These are phyloP conservation scores for Chamaenerion angustifolium DNA, from an alignment of 345 rosid genomes.

Conservation along the genomic window DNA sequence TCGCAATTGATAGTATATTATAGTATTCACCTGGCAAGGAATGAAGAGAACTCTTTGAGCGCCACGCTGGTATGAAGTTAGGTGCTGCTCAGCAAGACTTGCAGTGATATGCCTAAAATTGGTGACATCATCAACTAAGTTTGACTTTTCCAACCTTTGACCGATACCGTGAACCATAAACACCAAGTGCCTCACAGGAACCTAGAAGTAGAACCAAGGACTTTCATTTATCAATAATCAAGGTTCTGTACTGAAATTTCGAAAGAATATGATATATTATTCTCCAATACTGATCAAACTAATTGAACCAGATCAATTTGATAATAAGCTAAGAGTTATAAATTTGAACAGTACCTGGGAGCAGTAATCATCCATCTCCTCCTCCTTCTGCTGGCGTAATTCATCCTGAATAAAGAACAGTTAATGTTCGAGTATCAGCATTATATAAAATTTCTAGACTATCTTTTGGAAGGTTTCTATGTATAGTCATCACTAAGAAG, in stretches of 20 bases:
- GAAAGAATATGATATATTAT: no score
- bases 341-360: slow-evolving; percentile 42
- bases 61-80: slow-evolving; percentile 50
- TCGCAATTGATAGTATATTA: no score
- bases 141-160: slow-evolving; percentile 90
- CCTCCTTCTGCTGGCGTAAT: slow-evolving; percentile 71
- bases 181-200: slow-evolving; percentile 86
- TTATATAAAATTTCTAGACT: no score
- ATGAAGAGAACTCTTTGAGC: slow-evolving; percentile 78
- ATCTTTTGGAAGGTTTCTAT: no score
- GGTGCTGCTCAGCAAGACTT: slow-evolving; percentile 58
- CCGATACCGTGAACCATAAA: slow-evolving; percentile 99
- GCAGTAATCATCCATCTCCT: slow-evolving; percentile 87
- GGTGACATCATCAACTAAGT: slow-evolving; percentile 84
- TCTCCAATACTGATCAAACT: no score
- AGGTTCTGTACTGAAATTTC: no score
- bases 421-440: no score
- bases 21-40: slow-evolving; percentile 70
- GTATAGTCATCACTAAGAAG: no score
- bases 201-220: slow-evolving; percentile 29
- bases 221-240: no score
- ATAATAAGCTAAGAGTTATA: no score
- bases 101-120: slow-evolving; percentile 74
- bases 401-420: slow-evolving; percentile 38
- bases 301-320: no score